Evolutionary conservation across 805 yeast genomes (phyloP).

Genomic region (Kazachstania psychrophila): DNA sequence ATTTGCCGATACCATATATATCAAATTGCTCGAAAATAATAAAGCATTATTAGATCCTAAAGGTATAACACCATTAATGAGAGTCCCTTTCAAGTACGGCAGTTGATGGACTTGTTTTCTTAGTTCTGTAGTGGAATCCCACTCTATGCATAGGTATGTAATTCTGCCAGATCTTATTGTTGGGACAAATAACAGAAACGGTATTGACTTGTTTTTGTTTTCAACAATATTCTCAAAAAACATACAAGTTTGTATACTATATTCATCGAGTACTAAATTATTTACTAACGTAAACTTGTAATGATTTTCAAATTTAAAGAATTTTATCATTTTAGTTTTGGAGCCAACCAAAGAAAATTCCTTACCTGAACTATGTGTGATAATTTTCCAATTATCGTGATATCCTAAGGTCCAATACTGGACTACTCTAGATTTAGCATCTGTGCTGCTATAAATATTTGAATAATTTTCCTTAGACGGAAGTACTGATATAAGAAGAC

Average conservation of each 20-base stretch:
- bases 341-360: constrained; percentile 14
- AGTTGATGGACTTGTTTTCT: constrained; percentile 22
- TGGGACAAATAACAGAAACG: constrained; percentile 15
- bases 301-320: constrained; percentile 12
- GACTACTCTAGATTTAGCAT: constrained; percentile 5
- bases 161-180: constrained; percentile 13
- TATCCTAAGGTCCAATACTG: constrained; percentile 19
- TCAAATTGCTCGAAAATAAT: constrained; percentile 8
- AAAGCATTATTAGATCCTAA: constrained; percentile 13
- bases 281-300: constrained; percentile 16
- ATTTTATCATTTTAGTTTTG: constrained; percentile 14
- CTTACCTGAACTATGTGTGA: constrained; percentile 6
- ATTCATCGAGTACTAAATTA: constrained; percentile 15
- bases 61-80: constrained; percentile 14
- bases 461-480: constrained; percentile 6
- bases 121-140: constrained; percentile 14
- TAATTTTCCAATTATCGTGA: constrained; percentile 14
- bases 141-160: constrained; percentile 21
- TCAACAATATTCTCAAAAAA: constrained; percentile 12
- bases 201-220: too few relatives aligned
- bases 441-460: neutral
- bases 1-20: constrained; percentile 19
- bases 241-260: constrained; percentile 9
- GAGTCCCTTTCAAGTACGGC: constrained; percentile 15
- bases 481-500: constrained; percentile 11